Evolutionary conservation across 768 basidiomycete species (phyloP).

Genomic region (Lactifluus piperatus): DNA sequence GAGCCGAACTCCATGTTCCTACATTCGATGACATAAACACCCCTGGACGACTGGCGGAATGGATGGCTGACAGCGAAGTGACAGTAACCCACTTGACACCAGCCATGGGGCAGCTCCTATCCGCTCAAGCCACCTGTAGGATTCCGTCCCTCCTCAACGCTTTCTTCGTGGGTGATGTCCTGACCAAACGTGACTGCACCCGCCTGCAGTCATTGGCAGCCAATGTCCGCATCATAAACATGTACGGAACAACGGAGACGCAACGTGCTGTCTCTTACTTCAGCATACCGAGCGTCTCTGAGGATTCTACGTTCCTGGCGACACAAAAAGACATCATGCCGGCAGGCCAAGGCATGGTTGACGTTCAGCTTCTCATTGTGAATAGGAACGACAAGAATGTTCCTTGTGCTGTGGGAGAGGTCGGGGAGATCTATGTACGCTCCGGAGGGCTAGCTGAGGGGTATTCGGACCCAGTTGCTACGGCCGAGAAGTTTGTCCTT

Average conservation of each 20-base stretch:
- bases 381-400: constrained; percentile 80
- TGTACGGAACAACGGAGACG: constrained; percentile 99
- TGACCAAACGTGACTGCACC: constrained; percentile 95
- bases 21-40: constrained; percentile 96
- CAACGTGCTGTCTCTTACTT: constrained; percentile 99
- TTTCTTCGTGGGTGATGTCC: constrained; percentile 98
- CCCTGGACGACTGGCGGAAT: constrained; percentile 91
- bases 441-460: constrained; percentile 94
- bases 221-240: constrained; percentile 94
- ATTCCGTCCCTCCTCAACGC: constrained; percentile 84
- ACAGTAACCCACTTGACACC: constrained; percentile 98
- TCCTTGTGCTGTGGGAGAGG: constrained; percentile 89
- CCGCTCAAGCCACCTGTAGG: constrained; percentile 71
- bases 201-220: constrained; percentile 87
- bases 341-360: constrained; percentile 94
- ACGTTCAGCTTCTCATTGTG: constrained; percentile 94
- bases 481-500: constrained; percentile 81
- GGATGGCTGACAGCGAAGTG: constrained; percentile 90
- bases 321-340: constrained; percentile 98
- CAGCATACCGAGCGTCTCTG: constrained; percentile 73
- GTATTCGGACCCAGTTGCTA: constrained; percentile 78
- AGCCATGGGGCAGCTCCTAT: constrained; percentile 97
- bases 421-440: constrained; percentile 97
- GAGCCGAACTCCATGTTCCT: constrained; percentile 90
- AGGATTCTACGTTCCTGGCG: constrained; percentile 83